These are phyloP conservation scores for Phytophthora hybrid DNA, from an alignment of 352 stramenopile genomes.

Conservation along the genomic window DNA sequence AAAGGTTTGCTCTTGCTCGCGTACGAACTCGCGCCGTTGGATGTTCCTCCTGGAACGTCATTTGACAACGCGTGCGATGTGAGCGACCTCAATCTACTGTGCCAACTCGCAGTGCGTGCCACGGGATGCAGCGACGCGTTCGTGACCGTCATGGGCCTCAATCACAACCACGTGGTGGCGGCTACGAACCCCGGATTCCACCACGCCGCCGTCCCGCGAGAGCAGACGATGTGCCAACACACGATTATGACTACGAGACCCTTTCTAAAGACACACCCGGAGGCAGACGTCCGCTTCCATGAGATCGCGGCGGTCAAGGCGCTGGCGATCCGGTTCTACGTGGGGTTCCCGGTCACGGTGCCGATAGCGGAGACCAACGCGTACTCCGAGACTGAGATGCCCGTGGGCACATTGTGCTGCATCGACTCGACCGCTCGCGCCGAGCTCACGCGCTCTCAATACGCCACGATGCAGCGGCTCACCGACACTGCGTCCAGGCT, in stretches of 20 bases:
- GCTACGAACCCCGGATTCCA: constrained; percentile 32
- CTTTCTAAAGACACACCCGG: constrained; percentile 35
- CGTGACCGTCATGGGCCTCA: constrained; percentile 43
- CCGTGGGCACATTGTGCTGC: constrained; percentile 52
- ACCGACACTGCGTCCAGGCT: constrained; percentile 38
- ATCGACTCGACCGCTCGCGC: constrained; percentile 37
- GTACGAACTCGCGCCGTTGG: constrained; percentile 33
- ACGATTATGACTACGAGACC: constrained; percentile 43
- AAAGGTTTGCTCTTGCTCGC: constrained; percentile 46
- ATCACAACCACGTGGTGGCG: constrained; percentile 44
- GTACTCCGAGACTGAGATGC: constrained; percentile 23
- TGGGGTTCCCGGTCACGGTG: constrained; percentile 46
- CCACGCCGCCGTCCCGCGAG: constrained; percentile 33
- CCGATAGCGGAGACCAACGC: constrained; percentile 3
- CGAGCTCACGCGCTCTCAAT: constrained; percentile 46
- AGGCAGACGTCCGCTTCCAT: constrained; percentile 54
- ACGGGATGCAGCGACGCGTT: constrained; percentile 38
- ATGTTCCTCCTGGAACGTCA: constrained; percentile 4
- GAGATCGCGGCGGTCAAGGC: constrained; percentile 24
- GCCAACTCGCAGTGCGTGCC: constrained; percentile 37
- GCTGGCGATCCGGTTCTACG: constrained; percentile 43
- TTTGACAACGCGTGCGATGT: constrained; percentile 34
- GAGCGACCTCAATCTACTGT: constrained; percentile 38
- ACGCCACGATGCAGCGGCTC: constrained; percentile 45
- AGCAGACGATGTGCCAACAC: constrained; percentile 53